phyloP scores from a whole-genome alignment of 306 rosid genomes.

The Cicer bijugum region DNA sequence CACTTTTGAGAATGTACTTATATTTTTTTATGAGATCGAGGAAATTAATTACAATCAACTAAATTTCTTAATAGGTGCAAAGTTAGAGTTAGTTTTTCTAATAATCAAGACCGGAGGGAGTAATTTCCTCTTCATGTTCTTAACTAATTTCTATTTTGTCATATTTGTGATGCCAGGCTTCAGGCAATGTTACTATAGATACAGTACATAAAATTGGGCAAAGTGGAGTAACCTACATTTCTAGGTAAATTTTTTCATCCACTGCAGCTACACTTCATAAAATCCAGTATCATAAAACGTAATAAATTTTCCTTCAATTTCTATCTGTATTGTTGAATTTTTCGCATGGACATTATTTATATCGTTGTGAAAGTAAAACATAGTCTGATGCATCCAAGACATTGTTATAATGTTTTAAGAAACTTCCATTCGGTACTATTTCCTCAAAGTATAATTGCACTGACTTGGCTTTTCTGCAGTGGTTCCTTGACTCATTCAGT shows the following conservation, averaged over 20 bases:
- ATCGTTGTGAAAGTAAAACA: constrained; percentile 17
- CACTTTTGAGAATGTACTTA: too few species aligned
- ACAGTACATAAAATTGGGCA: constrained; percentile 77
- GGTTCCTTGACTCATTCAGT: constrained; percentile 95
- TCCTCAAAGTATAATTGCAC: constrained; percentile 2
- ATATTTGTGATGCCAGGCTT: constrained; percentile 61
- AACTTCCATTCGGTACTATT: background rate
- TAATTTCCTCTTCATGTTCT: background rate
- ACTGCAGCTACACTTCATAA: constrained; percentile 34
- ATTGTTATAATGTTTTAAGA: constrained; percentile 11
- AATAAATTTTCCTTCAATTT: constrained; percentile 20
- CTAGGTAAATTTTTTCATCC: constrained; percentile 64
- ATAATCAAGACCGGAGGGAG: background rate
- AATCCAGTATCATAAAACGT: background rate
- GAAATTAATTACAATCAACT: too few species aligned
- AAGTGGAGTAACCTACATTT: constrained; percentile 86
- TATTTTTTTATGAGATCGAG: too few species aligned
- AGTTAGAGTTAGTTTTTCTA: too few species aligned
- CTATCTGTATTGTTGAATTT: constrained; percentile 6
- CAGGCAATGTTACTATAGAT: constrained; percentile 88
- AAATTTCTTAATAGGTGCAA: too few species aligned
- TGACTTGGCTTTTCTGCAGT: constrained; percentile 54
- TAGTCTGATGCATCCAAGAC: constrained; percentile 13
- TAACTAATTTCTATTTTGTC: constrained; percentile 35
- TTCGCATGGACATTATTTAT: background rate